Evolutionary conservation across 139 green algal genomes (phyloP).

Genomic region (Chlamydomonas eustigma): DNA sequence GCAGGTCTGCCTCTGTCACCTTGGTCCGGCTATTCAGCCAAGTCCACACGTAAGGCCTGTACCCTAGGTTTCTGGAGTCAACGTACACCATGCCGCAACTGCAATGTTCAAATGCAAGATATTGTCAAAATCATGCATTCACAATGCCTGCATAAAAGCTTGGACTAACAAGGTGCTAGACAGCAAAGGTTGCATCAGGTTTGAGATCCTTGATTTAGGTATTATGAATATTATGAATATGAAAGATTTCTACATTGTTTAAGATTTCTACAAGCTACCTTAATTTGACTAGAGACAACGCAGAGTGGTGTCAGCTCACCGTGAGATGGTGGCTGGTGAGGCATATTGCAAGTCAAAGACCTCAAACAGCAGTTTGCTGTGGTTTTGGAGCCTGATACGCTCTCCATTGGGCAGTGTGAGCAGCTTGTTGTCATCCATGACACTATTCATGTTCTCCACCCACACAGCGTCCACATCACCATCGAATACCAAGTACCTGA

Average conservation of each 20-base stretch:
- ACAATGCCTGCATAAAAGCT: too few relatives aligned
- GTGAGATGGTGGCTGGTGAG: slow-evolving; percentile 67
- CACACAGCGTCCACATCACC: slow-evolving; percentile 83
- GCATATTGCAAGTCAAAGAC: slow-evolving; percentile 50
- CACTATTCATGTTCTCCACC: slow-evolving; percentile 89
- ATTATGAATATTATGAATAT: too few relatives aligned
- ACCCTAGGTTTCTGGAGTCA: slow-evolving; percentile 83
- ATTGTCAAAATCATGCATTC: too few relatives aligned
- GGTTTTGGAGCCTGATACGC: slow-evolving; percentile 73
- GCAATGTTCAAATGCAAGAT: too few relatives aligned
- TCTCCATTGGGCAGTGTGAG: slow-evolving; percentile 83
- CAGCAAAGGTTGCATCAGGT: too few relatives aligned
- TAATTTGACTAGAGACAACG: too few relatives aligned
- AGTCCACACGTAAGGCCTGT: slow-evolving; percentile 66
- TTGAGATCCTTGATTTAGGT: too few relatives aligned
- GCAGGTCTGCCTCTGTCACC: slow-evolving; percentile 15
- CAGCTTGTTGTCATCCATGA: slow-evolving; percentile 90
- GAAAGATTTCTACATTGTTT: too few relatives aligned
- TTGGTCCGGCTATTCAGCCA: slow-evolving; percentile 58
- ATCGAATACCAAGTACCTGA: slow-evolving; percentile 75
- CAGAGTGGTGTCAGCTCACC: slow-evolving; percentile 22
- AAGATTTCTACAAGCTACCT: too few relatives aligned
- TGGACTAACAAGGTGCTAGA: too few relatives aligned
- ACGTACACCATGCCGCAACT: slow-evolving; percentile 89
- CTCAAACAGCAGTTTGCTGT: slow-evolving; percentile 82